These are phyloP conservation scores for Aspergillus aculeatinus DNA, from an alignment of 2,329 filamentous ascomycete genomes.

Conservation along the genomic window DNA sequence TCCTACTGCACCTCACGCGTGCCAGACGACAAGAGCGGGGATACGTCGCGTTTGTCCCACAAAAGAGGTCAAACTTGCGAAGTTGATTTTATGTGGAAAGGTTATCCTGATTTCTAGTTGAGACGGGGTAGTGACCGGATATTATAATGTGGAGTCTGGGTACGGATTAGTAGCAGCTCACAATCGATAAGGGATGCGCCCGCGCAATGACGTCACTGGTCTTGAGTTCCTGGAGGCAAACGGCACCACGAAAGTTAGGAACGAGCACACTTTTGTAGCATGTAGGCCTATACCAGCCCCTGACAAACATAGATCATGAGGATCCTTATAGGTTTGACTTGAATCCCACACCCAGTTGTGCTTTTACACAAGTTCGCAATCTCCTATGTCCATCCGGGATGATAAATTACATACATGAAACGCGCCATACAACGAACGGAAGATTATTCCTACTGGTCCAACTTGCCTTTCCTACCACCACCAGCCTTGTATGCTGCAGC, in stretches of 20 bases:
- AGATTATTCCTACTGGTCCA: conserved; percentile 9
- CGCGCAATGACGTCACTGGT: neutral
- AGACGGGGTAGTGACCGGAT: neutral
- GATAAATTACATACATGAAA: conserved; percentile 3
- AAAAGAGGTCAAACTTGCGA: neutral
- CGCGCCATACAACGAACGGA: neutral
- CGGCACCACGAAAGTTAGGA: too few relatives aligned
- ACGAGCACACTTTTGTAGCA: too few relatives aligned
- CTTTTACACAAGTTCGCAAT: neutral
- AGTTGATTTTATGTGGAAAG: neutral
- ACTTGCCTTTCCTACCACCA: conserved; percentile 31
- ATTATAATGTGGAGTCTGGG: neutral
- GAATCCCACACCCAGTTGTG: neutral
- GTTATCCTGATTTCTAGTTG: neutral
- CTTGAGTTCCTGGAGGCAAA: neutral
- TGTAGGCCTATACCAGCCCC: too few relatives aligned
- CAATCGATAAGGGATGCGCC: neutral
- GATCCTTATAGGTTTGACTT: neutral
- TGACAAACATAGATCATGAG: too few relatives aligned
- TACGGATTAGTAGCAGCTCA: neutral
- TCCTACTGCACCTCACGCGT: neutral
- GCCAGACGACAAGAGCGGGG: neutral
- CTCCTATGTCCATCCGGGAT: neutral
- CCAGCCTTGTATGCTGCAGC: conserved; percentile 45
- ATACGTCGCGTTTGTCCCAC: neutral